Evolutionary conservation across 495 filamentous ascomycete genomes (phyloP).

Genomic region (Thozetella sp.): DNA sequence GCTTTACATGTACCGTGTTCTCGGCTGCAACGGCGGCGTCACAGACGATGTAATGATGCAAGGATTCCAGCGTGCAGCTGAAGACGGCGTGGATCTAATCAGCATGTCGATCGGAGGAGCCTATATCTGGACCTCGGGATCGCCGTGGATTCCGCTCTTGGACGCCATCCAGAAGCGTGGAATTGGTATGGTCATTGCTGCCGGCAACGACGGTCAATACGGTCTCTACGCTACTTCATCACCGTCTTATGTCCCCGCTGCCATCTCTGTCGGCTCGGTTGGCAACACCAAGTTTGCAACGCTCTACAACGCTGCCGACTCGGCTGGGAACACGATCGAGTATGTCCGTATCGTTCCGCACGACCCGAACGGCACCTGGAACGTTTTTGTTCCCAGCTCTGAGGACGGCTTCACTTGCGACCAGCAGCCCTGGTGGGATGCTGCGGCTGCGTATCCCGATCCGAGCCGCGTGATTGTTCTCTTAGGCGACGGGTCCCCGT

Average conservation of each 20-base stretch:
- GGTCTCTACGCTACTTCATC: conserved; percentile 29
- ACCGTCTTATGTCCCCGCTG: background rate
- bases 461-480: background rate
- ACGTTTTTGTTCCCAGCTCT: background rate
- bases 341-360: conserved; percentile 4
- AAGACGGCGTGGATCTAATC: conserved; percentile 4
- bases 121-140: background rate
- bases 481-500: background rate
- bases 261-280: conserved; percentile 4
- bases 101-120: conserved; percentile 6
- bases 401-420: background rate
- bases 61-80: conserved; percentile 1
- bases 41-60: conserved; percentile 5
- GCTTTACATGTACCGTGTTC: conserved; percentile 4
- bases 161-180: conserved; percentile 25
- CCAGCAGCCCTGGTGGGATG: conserved; percentile 1
- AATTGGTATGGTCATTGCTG: conserved; percentile 29
- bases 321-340: background rate
- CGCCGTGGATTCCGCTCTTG: conserved; percentile 15
- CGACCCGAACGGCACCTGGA: background rate
- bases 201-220: conserved; percentile 33
- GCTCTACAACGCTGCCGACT: background rate
- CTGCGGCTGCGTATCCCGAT: conserved; percentile 7
- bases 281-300: conserved; percentile 2
- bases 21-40: conserved; percentile 4